Percentiles rank a stretch among this genome's conserved stretches.
Conservation (phyloP, 345 rosid genomes). For the Eucalyptus caleyi region DNA sequence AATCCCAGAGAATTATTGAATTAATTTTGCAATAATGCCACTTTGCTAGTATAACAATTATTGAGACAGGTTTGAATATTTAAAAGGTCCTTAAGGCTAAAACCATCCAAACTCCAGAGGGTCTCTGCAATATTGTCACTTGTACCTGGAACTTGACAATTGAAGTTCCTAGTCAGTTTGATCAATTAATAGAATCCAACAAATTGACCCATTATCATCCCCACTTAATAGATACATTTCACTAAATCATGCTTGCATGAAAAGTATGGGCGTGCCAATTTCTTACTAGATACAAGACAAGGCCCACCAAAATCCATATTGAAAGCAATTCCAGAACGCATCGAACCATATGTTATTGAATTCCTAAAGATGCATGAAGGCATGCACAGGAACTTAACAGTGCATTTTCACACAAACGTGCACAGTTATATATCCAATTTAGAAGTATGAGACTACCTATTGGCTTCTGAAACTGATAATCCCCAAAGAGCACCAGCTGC, state of each 20-base stretch:
- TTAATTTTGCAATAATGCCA: neutral
- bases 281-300: neutral
- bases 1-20: neutral
- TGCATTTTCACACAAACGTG: neutral
- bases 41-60: neutral
- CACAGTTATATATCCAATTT: neutral
- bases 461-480: constrained; percentile 86
- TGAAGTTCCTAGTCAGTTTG: neutral
- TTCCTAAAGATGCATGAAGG: neutral
- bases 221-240: neutral
- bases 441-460: constrained; percentile 33
- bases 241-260: neutral
- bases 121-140: neutral
- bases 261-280: neutral
- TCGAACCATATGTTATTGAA: neutral
- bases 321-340: neutral
- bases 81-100: neutral
- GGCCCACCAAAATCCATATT: neutral
- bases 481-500: constrained; percentile 99
- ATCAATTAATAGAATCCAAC: neutral
- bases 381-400: neutral
- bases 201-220: neutral
- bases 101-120: neutral
- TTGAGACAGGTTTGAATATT: neutral
- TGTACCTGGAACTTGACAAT: neutral